Percentiles rank a stretch among this genome's conserved stretches.
Evolutionary conservation across 2,329 filamentous ascomycete genomes (phyloP).

Genomic region (Chrysoporthe puriensis): DNA sequence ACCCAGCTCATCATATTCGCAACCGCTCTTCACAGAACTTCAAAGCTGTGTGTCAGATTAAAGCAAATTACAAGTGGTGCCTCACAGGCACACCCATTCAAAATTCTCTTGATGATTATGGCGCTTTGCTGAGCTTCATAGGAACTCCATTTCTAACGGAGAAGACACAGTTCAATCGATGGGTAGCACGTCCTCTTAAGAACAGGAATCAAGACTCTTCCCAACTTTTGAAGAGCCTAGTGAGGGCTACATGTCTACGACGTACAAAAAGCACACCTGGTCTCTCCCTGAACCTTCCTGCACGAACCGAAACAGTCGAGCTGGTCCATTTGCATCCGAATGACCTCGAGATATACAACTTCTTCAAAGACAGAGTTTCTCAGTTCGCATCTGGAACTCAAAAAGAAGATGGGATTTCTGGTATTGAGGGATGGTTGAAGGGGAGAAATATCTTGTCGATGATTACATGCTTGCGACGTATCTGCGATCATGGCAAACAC

Average conservation of each 20-base stretch:
- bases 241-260: background rate
- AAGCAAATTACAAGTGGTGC: conserved; percentile 40
- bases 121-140: conserved; percentile 41
- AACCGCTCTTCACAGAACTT: background rate
- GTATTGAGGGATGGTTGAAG: background rate
- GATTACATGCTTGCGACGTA: background rate
- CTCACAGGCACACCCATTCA: conserved; percentile 47
- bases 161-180: background rate
- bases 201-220: background rate
- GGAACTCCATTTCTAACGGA: conserved; percentile 7
- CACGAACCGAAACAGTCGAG: background rate
- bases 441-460: background rate
- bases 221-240: background rate
- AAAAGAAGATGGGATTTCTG: background rate
- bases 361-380: background rate
- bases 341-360: background rate
- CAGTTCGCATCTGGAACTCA: background rate
- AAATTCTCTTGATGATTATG: conserved; percentile 45
- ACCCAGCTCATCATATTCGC: background rate
- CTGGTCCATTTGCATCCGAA: background rate
- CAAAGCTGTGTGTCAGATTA: background rate
- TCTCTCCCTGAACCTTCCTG: background rate
- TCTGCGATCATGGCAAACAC: background rate
- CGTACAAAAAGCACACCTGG: background rate
- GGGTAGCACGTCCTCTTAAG: background rate